These are phyloP conservation scores for Hirsutella minnesotensis DNA, from an alignment of 2,329 filamentous ascomycete species.

Conservation along the genomic window DNA sequence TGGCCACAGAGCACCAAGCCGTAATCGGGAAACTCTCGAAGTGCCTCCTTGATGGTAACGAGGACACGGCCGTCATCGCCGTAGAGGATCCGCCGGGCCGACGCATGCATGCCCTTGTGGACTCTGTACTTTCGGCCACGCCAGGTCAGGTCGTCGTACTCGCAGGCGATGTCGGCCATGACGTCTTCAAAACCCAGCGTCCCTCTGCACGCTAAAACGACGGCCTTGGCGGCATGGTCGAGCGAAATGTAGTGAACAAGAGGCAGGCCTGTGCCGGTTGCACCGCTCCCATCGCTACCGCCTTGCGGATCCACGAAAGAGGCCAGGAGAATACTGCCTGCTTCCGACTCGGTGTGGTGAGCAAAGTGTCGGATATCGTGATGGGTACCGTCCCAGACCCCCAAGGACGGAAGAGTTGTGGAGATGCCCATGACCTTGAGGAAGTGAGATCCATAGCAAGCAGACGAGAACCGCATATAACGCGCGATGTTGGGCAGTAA, in stretches of 20 bases:
- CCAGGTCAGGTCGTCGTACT: conserved; percentile 56
- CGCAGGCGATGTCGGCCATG: conserved; percentile 61
- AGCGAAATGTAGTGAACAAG: conserved; percentile 63
- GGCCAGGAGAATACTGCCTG: conserved; percentile 50
- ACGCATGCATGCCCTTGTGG: conserved; percentile 64
- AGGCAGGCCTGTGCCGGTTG: conserved; percentile 54
- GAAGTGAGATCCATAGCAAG: conserved; percentile 53
- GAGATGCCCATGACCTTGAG: conserved; percentile 51
- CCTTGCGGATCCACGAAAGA: conserved; percentile 61
- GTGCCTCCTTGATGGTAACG: conserved; percentile 50
- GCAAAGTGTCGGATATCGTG: conserved; percentile 52
- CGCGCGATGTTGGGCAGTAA: conserved; percentile 50
- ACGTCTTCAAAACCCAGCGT: conserved; percentile 66
- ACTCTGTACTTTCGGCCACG: conserved; percentile 54
- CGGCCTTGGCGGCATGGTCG: conserved; percentile 59
- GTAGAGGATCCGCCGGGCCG: conserved; percentile 54
- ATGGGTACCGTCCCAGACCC: conserved; percentile 36
- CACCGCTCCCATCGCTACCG: conserved; percentile 51
- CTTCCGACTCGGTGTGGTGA: conserved; percentile 46
- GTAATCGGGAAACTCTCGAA: conserved; percentile 57
- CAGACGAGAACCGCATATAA: conserved; percentile 56
- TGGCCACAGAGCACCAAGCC: conserved; percentile 59
- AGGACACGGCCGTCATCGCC: conserved; percentile 57
- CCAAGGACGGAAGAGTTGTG: conserved; percentile 32
- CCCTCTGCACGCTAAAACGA: conserved; percentile 61